Base-by-base conservation (phyloP, 2,329 filamentous ascomycete genomes). In the Fusarium solani-melongenae region DNA sequence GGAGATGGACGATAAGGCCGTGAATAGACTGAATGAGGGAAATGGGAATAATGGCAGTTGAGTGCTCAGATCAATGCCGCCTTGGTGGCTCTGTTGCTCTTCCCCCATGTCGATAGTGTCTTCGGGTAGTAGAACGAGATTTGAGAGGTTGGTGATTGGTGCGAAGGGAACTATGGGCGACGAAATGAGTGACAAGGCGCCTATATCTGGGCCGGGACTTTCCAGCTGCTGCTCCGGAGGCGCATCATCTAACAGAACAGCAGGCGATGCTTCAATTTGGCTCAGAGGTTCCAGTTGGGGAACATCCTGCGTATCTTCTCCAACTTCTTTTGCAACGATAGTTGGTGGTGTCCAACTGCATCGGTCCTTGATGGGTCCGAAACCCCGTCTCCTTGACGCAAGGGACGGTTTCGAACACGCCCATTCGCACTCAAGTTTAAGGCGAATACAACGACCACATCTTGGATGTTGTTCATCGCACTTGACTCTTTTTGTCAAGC, bases 391-490 rank as follows among this genome's bases (percentile, higher is more conserved):
- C 33, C 67, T 66, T 2, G 29, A 29, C 5, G 67, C 67, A 53
- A 69, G 38, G 6, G 63, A 49, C 7, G 41, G 57, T 36, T 33
- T 41, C 9, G 60, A 49, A 2, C 34, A 17, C 1, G 41, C 14
- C 67, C 67, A 69, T 46, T 66, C 67, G 10, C 67, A 69, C 12
- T 44, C 33, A 5, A 66, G 63, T n/a, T 39, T 29, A n/a, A 69
- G 63, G 6, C 67, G 67, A 11, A 46, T 36, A 7, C 67, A 69
- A 4, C 67, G 67, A 4, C 39, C 53, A 29, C 67, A 69, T 17
- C 10, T 27, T 6, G 63, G 63, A 17, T 24, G 67, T 29, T 58
- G 31, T 24, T 69, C 67, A 39, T 69, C 67, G n/a, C 67, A 69
- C 20, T 69, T 69, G 22, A 69, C 63, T 20, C 44, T 55, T 53